Evolutionary conservation across 495 filamentous ascomycete genomes (phyloP), one percentile per base, ranked within the genome.

Genomic region (Recurvomyces mirabilis): DNA sequence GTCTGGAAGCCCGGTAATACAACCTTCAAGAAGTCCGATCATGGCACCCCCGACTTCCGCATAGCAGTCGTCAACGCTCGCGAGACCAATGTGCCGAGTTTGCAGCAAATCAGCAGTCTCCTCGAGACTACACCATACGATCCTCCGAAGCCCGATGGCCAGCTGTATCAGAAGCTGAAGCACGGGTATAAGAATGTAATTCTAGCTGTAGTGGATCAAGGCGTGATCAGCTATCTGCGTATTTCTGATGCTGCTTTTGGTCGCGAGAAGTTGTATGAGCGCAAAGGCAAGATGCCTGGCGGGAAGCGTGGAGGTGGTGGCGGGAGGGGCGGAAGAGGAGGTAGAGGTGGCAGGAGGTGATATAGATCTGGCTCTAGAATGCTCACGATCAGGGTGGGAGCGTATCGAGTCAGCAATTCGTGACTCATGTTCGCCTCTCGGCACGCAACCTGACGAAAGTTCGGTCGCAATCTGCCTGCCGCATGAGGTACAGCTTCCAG

Each of bases 191-290:
- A 87, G 46, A 87, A 83, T 59, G 85, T 87, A 5, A 65, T 94
- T 37, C 53, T 98, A 14, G 91, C 88, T 0, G 75, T 96, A 4
- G 84, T 94, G 7, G 91, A 96, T 56, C 72, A 85, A 43, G 91
- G 91, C 0, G 70, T 98, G 22, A 81, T 87, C 23, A 95, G 87
- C 57, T 98, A 84, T 59, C 62, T 94, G 37, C 72, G 82, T 26
- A 65, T 94, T 41, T 77, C 69, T 6, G 87, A 95, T 64, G 78
- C 78, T 10, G 81, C 74, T 11, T 94, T 95, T 63, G 79, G 71
- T 19, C 53, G 58, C 34, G 87, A 93, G 62, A 74, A 63, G 62
- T 39, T 93, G 14, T 88, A 74, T 53, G 70, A 77, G 48, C 40
- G 68, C 60, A 72, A 54, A 39, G 43, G 47, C 23, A 51, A 57